Conservation (phyloP, 2,329 filamentous ascomycete species). For the Ophioceras dolichostomum region DNA sequence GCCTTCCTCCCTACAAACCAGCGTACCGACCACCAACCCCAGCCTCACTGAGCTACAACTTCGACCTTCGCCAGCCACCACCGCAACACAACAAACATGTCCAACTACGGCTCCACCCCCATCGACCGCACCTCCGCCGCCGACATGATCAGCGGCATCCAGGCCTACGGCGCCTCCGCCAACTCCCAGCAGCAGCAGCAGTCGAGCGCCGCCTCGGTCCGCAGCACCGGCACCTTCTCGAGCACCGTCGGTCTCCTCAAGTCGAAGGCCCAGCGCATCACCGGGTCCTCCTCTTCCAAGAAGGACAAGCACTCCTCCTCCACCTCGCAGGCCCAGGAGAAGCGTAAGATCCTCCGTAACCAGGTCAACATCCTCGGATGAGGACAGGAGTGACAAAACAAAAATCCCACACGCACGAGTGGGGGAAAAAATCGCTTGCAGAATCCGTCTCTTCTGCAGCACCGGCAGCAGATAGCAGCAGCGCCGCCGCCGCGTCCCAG, state of each 20-base stretch:
- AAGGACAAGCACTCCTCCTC: not conserved
- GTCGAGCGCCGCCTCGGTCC: constrained; percentile 13
- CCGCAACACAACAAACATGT: not conserved
- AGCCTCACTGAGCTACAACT: too few relatives aligned
- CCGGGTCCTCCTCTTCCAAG: constrained; percentile 3
- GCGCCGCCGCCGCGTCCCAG: not conserved
- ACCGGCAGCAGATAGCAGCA: not conserved
- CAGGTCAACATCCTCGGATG: constrained; percentile 4
- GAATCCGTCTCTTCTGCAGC: not conserved
- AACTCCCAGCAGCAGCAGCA: not conserved
- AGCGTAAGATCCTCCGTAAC: constrained; percentile 3
- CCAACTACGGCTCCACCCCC: not conserved
- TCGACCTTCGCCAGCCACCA: too few relatives aligned
- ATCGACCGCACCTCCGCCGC: not conserved
- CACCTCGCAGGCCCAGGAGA: constrained; percentile 1
- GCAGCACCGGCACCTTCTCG: constrained; percentile 9
- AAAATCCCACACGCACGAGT: too few relatives aligned
- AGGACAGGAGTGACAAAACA: too few relatives aligned
- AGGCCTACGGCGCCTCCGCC: not conserved
- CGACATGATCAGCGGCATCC: not conserved
- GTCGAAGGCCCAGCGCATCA: constrained; percentile 7
- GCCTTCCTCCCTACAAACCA: too few relatives aligned
- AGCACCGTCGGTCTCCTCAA: constrained; percentile 12
- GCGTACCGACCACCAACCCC: too few relatives aligned
- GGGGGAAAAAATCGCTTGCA: too few relatives aligned